Evolutionary conservation across 1,284 basidiomycete genomes (phyloP).

Genomic region (Puccinia horiana): DNA sequence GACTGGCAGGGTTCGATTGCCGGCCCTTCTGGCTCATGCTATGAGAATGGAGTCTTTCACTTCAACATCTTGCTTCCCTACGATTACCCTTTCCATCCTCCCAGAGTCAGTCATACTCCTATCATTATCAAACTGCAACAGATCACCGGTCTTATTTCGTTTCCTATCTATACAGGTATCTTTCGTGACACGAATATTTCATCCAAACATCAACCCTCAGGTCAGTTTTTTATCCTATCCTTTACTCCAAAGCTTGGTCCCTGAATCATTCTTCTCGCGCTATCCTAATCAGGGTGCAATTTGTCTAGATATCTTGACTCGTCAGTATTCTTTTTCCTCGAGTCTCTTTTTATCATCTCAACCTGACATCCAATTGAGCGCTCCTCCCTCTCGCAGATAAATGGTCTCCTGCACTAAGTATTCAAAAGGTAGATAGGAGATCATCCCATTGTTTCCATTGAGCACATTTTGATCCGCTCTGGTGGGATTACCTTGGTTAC

Average conservation of each 20-base stretch:
- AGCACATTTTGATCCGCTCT: not conserved
- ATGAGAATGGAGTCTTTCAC: constrained; percentile 31
- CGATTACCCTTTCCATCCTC: constrained; percentile 44
- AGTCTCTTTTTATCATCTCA: not conserved
- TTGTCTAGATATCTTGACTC: constrained; percentile 40
- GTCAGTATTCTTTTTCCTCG: not conserved
- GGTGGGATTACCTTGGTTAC: not conserved
- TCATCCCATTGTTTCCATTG: not conserved
- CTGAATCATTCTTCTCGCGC: not conserved
- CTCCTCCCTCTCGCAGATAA: constrained; percentile 10
- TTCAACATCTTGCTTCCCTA: constrained; percentile 38
- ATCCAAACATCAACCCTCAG: constrained; percentile 25
- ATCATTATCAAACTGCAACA: not conserved
- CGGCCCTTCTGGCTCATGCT: constrained; percentile 27
- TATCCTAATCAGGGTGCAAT: constrained; percentile 16
- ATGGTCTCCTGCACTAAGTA: constrained; percentile 33
- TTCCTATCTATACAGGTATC: constrained; percentile 10
- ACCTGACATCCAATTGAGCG: not conserved
- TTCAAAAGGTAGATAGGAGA: constrained; percentile 9
- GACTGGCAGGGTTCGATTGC: constrained; percentile 37
- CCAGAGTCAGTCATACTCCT: not conserved
- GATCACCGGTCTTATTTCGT: not conserved
- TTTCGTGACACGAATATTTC: constrained; percentile 23
- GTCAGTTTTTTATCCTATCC: not conserved
- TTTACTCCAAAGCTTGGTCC: not conserved